These are phyloP conservation scores for Hanseniaspora gamundiae DNA, from an alignment of 1,139 yeast species.

Conservation along the genomic window DNA sequence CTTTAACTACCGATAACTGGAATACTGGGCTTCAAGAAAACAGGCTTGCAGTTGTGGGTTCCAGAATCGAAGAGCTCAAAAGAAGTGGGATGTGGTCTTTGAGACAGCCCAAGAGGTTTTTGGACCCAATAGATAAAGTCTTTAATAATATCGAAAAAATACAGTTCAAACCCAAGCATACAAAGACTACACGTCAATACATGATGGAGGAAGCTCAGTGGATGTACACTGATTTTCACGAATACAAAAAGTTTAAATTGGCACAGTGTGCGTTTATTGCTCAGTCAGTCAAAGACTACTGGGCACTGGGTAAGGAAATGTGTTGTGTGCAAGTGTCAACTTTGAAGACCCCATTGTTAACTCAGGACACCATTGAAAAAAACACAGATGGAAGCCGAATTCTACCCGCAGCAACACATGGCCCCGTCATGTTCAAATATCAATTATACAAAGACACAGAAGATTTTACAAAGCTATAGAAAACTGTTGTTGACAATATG, in stretches of 20 bases:
- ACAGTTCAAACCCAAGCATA: slow-evolving; percentile 20
- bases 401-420: slow-evolving; percentile 2
- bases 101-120: slow-evolving; percentile 63
- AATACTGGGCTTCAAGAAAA: slow-evolving; percentile 87
- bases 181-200: slow-evolving; percentile 42
- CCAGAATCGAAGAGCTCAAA: slow-evolving; percentile 85
- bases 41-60: slow-evolving; percentile 80
- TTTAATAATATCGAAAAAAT: slow-evolving; percentile 11
- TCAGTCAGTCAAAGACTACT: slow-evolving; percentile 61
- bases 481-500: slow-evolving; percentile 19
- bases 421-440: slow-evolving; percentile 5
- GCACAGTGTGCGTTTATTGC: slow-evolving; percentile 63
- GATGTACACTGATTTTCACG: slow-evolving; percentile 73
- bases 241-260: slow-evolving; percentile 53
- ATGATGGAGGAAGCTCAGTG: slow-evolving; percentile 72
- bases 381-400: not conserved
- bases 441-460: slow-evolving; percentile 7
- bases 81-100: slow-evolving; percentile 85
- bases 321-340: slow-evolving; percentile 50
- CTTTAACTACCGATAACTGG: slow-evolving; percentile 70
- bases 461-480: slow-evolving; percentile 15
- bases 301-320: slow-evolving; percentile 54
- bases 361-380: slow-evolving; percentile 7
- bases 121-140: slow-evolving; percentile 48
- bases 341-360: too few relatives aligned